Base-by-base conservation (phyloP, 2,329 filamentous ascomycete species). In the Fusarium pseudocircinatum region DNA sequence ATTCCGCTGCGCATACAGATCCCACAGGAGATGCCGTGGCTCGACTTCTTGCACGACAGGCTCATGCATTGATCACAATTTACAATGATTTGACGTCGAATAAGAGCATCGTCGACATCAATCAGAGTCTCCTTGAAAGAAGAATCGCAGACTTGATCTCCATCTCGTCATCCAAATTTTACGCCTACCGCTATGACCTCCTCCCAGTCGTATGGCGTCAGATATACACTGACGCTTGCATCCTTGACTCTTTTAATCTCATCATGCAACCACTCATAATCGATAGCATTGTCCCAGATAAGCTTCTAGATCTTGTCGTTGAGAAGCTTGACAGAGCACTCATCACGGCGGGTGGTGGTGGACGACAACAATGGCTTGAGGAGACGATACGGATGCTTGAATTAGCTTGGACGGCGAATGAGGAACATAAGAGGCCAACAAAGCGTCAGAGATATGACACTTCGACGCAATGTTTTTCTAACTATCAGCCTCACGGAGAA, bases 321-420 rank as follows among this genome's bases (percentile, higher is more conserved):
- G 86, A 87, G 60, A 83, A 87, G 3, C 86, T 98, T 4, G 95
- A 98, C 77, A 90, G 91, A 80, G 91, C 93, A 0, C 82, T 97
- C 49, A 94, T 97, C 50, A 88, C 95, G 60, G 89, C 93, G 0
- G 93, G 93, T 2, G 92, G 88, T 0, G 89, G 89, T 3, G 85
- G 87, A 1, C 72, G 80, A 36, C 65, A 79, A 2, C 84, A 18
- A 7, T 89, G 87, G 80, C 85, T 91, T 50, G 86, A 91, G 63
- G 78, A 82, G 46, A 85, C 87, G 0, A 76, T 93, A 30, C 79
- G 81, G 7, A 54, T 85, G 32, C 82, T 89, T 16, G 81, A 83
- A 54, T 65, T 69, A 14, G 73, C 78, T 10, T 81, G 75, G 75
- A 20, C 54, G 22, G 60, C 58, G 13, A 46, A 52, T 14, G 54